A percentile compares a stretch with the other conserved stretches of the same genome.
phyloP scores from a whole-genome alignment of 2,329 filamentous ascomycete species.

The Colletotrichum brevisporum region DNA sequence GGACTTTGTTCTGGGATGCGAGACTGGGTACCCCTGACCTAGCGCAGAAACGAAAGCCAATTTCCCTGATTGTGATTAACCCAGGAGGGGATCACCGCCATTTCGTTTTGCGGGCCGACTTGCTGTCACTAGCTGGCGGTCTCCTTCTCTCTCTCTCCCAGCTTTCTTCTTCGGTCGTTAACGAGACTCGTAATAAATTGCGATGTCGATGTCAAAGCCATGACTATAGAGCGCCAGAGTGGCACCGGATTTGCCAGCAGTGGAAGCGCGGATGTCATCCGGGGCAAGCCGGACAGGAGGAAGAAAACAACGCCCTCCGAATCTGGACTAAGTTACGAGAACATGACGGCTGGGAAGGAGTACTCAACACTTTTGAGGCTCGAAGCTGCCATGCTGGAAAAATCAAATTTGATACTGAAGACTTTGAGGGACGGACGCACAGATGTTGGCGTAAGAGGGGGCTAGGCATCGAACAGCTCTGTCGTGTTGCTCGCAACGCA shows the following conservation, averaged over 20 bases:
- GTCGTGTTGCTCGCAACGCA: neutral
- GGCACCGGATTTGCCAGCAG: conserved; percentile 12
- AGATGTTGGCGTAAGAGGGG: no score
- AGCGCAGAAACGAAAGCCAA: conserved; percentile 39
- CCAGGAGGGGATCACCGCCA: conserved; percentile 39
- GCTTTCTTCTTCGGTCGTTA: conserved; percentile 33
- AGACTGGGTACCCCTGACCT: conserved; percentile 37
- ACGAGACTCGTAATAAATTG: conserved; percentile 33
- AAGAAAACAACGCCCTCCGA: conserved; percentile 1
- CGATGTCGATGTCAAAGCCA: conserved; percentile 20
- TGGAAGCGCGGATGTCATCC: conserved; percentile 35
- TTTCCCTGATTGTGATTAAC: conserved; percentile 41
- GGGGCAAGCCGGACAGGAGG: conserved; percentile 7
- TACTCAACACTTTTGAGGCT: no score
- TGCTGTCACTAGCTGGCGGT: conserved; percentile 6
- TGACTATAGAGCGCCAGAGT: conserved; percentile 23
- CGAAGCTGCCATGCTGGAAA: no score
- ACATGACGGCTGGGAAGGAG: no score
- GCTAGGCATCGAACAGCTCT: no score
- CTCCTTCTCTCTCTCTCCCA: conserved; percentile 5
- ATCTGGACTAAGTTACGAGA: no score
- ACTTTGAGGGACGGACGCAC: no score
- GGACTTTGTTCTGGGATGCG: conserved; percentile 30
- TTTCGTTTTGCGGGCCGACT: conserved; percentile 40
- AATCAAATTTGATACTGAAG: no score